These are phyloP conservation scores for Macadamia integrifolia DNA, from an alignment of 164 flowering plant genomes.

Conservation along the genomic window DNA sequence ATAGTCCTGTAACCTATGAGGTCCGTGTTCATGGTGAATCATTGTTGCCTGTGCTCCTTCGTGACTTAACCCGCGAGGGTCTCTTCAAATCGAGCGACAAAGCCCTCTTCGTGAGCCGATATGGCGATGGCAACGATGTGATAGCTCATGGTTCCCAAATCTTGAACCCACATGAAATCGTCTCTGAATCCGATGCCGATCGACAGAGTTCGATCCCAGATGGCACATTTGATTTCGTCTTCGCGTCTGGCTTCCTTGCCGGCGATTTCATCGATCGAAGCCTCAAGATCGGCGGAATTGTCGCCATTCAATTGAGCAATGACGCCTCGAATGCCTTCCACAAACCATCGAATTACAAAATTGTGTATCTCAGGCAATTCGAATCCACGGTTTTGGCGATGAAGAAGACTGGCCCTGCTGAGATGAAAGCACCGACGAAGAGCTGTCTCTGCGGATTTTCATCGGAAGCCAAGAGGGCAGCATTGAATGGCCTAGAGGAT, in stretches of 20 bases:
- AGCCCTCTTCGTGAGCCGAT: conserved; percentile 28
- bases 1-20: not conserved
- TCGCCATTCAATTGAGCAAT: conserved; percentile 26
- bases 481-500: conserved; percentile 57
- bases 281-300: conserved; percentile 50
- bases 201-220: conserved; percentile 26
- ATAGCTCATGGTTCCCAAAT: conserved; percentile 4
- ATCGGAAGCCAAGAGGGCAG: conserved; percentile 46
- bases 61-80: conserved; percentile 51
- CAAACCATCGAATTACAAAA: conserved; percentile 40
- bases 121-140: conserved; percentile 8
- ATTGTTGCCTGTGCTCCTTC: conserved; percentile 27
- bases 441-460: conserved; percentile 24
- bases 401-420: conserved; percentile 25
- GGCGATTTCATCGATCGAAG: conserved; percentile 35
- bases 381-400: conserved; percentile 41
- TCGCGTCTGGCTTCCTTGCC: conserved; percentile 10
- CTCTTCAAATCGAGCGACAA: conserved; percentile 33
- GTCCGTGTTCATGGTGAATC: conserved; percentile 2
- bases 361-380: conserved; percentile 46
- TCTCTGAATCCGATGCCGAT: conserved; percentile 23
- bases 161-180: conserved; percentile 18
- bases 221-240: conserved; percentile 35
- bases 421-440: conserved; percentile 4
- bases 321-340: conserved; percentile 18